Conservation (phyloP, 768 basidiomycete genomes). For the Pilatotrama ljubarskyi region DNA sequence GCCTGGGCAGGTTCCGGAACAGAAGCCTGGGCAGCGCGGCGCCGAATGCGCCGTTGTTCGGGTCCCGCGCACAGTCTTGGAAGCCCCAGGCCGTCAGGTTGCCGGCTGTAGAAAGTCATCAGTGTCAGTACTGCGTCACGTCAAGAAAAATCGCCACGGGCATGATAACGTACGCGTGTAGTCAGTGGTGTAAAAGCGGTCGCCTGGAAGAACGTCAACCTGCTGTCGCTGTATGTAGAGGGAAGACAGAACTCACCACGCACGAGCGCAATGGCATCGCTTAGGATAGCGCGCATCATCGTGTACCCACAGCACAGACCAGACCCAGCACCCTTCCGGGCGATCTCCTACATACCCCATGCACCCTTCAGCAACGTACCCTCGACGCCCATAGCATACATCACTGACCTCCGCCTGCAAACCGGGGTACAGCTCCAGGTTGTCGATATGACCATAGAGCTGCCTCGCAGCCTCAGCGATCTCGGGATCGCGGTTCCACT, state of each 20-base stretch:
- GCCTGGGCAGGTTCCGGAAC: conserved; percentile 66
- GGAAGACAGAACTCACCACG: conserved; percentile 35
- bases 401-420: conserved; percentile 21
- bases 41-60: conserved; percentile 69
- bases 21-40: conserved; percentile 75
- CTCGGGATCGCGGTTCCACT: conserved; percentile 67
- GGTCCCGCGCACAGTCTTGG: conserved; percentile 64
- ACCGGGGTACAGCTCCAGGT: conserved; percentile 74
- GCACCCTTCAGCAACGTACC: neutral
- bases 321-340: conserved; percentile 56
- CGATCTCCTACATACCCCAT: neutral
- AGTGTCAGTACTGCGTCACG: neutral
- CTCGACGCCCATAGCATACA: neutral
- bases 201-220: conserved; percentile 42
- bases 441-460: conserved; percentile 72
- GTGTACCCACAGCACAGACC: conserved; percentile 84
- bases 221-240: neutral
- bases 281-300: conserved; percentile 80
- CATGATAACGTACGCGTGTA: conserved; percentile 60
- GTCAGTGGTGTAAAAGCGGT: conserved; percentile 76
- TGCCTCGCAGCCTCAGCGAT: conserved; percentile 60
- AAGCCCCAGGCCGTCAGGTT: conserved; percentile 83
- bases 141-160: neutral
- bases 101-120: conserved; percentile 44
- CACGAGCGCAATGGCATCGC: conserved; percentile 73